Base-by-base conservation (phyloP, 306 rosid genomes). In the Phaseolus lunatus region DNA sequence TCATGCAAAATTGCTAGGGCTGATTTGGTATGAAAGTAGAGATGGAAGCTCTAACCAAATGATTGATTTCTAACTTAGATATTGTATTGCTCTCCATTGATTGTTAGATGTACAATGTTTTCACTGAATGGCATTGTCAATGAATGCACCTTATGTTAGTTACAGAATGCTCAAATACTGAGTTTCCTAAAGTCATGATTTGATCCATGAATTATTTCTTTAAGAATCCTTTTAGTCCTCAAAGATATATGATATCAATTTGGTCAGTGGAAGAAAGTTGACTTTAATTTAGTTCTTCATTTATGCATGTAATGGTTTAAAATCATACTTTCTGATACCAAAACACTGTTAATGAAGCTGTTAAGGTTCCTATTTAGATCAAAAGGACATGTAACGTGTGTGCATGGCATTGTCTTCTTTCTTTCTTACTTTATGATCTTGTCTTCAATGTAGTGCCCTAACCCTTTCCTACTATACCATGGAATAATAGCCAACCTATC, bases 1-100 rank as follows among this genome's bases (percentile, higher is more conserved):
- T 80, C 37, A 62, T 72, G 78, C 79, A 84, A 78, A 74, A 63
- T 80, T 73, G 85, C 67, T 83, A 73, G 87, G 18, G 75, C 62
- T 80, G 77, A 68, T 85, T 39, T 49, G 71, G 75, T 73, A 12
- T 76, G 83, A 85, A 72, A 47, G 20, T 49, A 54, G 77, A 68
- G 16, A 61, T 76, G 67, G 47, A 72, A 72, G 78, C 70, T 64
- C 71, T 76, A 73, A 75, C 81, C 62, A 57, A 62, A 66, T 82
- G 77, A 84, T 80, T 75, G 79, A 77, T 80, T 54, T 74, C 65
- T 81, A 72, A 75, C 76, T 66, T 72, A 73, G 62, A 79, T 63
- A 67, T 79, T 67, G 62, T 44, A 56, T 43, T 73, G 63, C 76
- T 70, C 58, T 43, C 50, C 37, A 63, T 74, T 81, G 79, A 58